A percentile compares a stretch with the other conserved stretches of the same genome.
Conservation (phyloP, 352 stramenopile species). For the Phytopythium aichiense region DNA sequence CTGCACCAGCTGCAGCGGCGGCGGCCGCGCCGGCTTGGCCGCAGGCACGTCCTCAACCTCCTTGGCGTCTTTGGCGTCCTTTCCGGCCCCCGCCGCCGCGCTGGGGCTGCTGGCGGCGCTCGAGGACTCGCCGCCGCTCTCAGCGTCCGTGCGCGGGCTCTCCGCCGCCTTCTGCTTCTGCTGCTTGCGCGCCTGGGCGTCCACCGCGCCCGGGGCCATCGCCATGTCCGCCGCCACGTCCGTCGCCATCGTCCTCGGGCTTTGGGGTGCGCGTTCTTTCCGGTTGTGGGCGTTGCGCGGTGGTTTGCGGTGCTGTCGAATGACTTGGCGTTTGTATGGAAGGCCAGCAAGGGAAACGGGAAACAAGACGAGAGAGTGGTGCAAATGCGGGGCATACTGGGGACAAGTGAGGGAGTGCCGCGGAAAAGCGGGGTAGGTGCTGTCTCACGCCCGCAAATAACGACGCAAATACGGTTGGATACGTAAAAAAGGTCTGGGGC, state of each 20-base stretch:
- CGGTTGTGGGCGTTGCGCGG: no score
- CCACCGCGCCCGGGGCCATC: no score
- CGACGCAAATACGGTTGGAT: no score
- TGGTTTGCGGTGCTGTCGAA: no score
- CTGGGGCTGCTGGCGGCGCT: conserved; percentile 1
- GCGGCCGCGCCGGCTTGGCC: conserved; percentile 18
- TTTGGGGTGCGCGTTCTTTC: not conserved
- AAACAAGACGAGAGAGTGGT: no score
- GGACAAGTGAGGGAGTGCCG: no score
- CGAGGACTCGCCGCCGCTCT: conserved; percentile 3
- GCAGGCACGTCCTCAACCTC: conserved; percentile 7
- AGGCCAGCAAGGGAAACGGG: no score
- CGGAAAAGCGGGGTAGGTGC: no score
- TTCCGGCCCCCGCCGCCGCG: not conserved
- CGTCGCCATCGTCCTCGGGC: not conserved
- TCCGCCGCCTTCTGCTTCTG: not conserved
- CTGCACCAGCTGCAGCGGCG: conserved; percentile 20
- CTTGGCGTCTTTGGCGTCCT: conserved; percentile 15
- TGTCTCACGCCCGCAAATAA: no score
- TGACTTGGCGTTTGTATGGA: no score
- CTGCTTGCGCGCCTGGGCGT: not conserved
- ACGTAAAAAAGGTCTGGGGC: no score
- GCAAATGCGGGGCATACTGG: no score
- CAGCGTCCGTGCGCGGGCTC: conserved; percentile 1
- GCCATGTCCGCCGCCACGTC: not conserved